A percentile compares a stretch with the other conserved stretches of the same genome.
These are phyloP conservation scores for Arxiozyma bovina DNA, from an alignment of 1,139 yeast genomes.

Conservation along the genomic window DNA sequence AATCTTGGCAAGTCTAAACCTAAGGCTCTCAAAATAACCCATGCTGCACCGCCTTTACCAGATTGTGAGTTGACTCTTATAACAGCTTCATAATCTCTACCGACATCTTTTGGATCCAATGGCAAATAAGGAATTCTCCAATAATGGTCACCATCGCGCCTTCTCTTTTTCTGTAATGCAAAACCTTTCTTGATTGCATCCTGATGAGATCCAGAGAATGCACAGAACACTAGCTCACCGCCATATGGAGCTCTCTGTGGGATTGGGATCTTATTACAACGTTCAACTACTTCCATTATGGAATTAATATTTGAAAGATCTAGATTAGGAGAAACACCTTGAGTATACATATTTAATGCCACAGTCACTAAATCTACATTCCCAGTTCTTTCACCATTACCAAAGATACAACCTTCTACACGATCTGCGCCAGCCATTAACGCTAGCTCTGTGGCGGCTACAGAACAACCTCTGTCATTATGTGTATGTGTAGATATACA, in stretches of 20 bases:
- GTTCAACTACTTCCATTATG: constrained; percentile 79
- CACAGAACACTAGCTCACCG: constrained; percentile 92
- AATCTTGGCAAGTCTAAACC: constrained; percentile 90
- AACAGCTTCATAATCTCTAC: constrained; percentile 94
- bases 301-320: constrained; percentile 81
- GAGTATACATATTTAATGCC: constrained; percentile 88
- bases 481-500: constrained; percentile 91
- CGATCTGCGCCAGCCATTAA: constrained; percentile 94
- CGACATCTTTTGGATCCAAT: constrained; percentile 91
- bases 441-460: constrained; percentile 94
- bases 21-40: constrained; percentile 82
- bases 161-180: constrained; percentile 44
- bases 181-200: constrained; percentile 98
- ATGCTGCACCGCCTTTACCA: constrained; percentile 98
- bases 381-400: constrained; percentile 98
- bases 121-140: constrained; percentile 96
- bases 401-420: constrained; percentile 94
- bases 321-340: constrained; percentile 77
- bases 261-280: constrained; percentile 90
- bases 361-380: constrained; percentile 91
- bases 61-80: constrained; percentile 96
- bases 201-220: constrained; percentile 94
- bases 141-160: constrained; percentile 36
- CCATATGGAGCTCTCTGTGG: constrained; percentile 94
- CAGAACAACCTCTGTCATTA: constrained; percentile 96